Evolutionary conservation across 2,329 filamentous ascomycete genomes (phyloP).

Genomic region (Monilinia aucupariae): DNA sequence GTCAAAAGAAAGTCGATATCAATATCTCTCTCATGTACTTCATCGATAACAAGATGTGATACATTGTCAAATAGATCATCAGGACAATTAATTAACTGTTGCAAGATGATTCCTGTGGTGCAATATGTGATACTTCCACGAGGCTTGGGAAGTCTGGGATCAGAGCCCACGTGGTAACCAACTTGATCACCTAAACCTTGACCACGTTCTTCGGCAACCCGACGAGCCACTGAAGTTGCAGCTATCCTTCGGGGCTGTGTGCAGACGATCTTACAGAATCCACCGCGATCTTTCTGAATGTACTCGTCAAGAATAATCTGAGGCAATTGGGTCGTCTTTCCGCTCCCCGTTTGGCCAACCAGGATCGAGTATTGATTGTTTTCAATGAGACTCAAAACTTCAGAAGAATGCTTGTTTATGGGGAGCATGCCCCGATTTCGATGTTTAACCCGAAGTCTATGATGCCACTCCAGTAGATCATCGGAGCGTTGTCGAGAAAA

Average conservation of each 20-base stretch:
- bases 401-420: slow-evolving; percentile 76
- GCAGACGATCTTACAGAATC: slow-evolving; percentile 79
- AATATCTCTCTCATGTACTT: slow-evolving; percentile 88
- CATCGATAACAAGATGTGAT: slow-evolving; percentile 88
- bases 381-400: slow-evolving; percentile 76
- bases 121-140: slow-evolving; percentile 76
- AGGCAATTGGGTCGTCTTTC: slow-evolving; percentile 92
- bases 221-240: slow-evolving; percentile 82
- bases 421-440: slow-evolving; percentile 48
- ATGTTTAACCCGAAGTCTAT: background rate
- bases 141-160: slow-evolving; percentile 65
- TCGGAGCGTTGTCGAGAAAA: background rate
- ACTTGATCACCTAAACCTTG: slow-evolving; percentile 74
- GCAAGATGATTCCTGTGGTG: slow-evolving; percentile 84
- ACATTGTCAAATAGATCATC: slow-evolving; percentile 80
- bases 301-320: slow-evolving; percentile 91
- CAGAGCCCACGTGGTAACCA: slow-evolving; percentile 82
- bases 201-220: slow-evolving; percentile 86
- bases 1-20: slow-evolving; percentile 93
- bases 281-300: slow-evolving; percentile 67
- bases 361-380: slow-evolving; percentile 85
- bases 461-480: background rate
- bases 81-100: slow-evolving; percentile 71
- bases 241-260: slow-evolving; percentile 93
- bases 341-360: slow-evolving; percentile 88